phyloP scores from a whole-genome alignment of 208 protist genomes.

The Acanthamoeba sp. region DNA sequence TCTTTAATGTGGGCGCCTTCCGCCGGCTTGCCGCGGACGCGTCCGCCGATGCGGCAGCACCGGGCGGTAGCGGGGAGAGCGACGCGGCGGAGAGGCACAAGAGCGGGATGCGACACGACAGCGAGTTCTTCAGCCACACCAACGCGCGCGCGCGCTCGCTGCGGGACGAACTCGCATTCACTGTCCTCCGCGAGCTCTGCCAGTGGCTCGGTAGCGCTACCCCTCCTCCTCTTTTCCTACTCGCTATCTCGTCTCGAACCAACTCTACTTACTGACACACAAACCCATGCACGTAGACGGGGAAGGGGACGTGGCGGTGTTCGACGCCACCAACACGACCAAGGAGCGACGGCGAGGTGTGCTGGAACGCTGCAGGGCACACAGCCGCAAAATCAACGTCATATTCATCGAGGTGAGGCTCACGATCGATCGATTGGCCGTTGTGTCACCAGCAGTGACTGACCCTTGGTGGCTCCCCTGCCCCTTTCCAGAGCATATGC shows the following conservation, averaged over 20 bases:
- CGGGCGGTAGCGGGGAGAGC: background rate
- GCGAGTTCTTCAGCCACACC: constrained; percentile 72
- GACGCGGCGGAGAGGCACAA: background rate
- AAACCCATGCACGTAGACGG: background rate
- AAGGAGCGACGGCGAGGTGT: constrained; percentile 4
- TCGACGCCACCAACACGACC: constrained; percentile 80
- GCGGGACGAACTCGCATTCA: constrained; percentile 68
- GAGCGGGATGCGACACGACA: constrained; percentile 3
- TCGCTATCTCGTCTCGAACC: background rate
- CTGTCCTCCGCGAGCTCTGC: constrained; percentile 50
- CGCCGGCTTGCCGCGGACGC: background rate
- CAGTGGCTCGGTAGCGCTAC: background rate
- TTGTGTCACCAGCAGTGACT: background rate
- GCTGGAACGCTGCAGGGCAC: background rate
- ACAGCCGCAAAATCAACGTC: constrained; percentile 63
- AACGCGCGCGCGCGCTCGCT: constrained; percentile 34
- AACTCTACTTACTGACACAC: too few species aligned
- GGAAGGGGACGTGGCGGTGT: constrained; percentile 74
- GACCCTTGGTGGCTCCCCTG: too few species aligned
- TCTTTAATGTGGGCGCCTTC: constrained; percentile 76
- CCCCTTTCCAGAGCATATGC: background rate
- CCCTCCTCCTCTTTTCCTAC: too few species aligned
- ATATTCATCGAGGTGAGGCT: constrained; percentile 72
- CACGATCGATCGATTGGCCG: background rate
- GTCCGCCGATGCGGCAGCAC: background rate